Evolutionary conservation across 2,329 filamentous ascomycete species (phyloP).

Genomic region (Penicillium sp.): DNA sequence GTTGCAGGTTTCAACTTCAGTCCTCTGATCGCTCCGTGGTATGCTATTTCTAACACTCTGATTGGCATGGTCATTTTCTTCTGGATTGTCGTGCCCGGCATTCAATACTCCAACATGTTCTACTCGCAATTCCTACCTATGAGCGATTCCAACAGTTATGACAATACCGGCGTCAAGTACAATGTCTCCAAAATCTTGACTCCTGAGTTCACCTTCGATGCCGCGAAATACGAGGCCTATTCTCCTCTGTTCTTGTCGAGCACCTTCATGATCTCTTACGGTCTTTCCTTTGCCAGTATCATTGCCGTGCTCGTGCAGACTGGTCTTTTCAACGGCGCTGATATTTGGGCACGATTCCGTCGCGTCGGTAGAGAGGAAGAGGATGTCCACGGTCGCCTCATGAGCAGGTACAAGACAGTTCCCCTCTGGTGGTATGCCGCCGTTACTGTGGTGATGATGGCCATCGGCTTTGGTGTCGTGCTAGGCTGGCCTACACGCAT

Average conservation of each 20-base stretch:
- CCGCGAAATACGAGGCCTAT: constrained; percentile 65
- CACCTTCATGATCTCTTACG: constrained; percentile 70
- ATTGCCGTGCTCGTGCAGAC: constrained; percentile 70
- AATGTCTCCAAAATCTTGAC: constrained; percentile 67
- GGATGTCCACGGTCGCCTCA: constrained; percentile 58
- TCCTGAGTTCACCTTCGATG: constrained; percentile 62
- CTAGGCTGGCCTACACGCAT: constrained; percentile 66
- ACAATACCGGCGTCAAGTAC: constrained; percentile 67
- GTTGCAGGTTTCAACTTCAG: constrained; percentile 69
- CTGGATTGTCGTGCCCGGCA: constrained; percentile 58
- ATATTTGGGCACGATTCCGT: constrained; percentile 65
- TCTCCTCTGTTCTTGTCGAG: constrained; percentile 66
- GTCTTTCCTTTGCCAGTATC: constrained; percentile 72
- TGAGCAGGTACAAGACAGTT: constrained; percentile 58
- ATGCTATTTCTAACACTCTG: constrained; percentile 72
- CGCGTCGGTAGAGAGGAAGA: constrained; percentile 58
- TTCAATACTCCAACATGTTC: constrained; percentile 69
- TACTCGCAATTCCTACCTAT: constrained; percentile 68
- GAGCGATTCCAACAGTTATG: constrained; percentile 69
- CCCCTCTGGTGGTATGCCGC: constrained; percentile 61
- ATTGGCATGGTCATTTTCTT: constrained; percentile 69
- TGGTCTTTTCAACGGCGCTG: constrained; percentile 65
- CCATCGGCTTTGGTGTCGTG: constrained; percentile 49
- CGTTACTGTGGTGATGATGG: constrained; percentile 54
- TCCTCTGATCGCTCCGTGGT: constrained; percentile 71